Evolutionary conservation across 169 alveolate genomes (phyloP), one percentile per base, ranked within the genome.

Genomic region (Cryptosporidium ubiquitum): DNA sequence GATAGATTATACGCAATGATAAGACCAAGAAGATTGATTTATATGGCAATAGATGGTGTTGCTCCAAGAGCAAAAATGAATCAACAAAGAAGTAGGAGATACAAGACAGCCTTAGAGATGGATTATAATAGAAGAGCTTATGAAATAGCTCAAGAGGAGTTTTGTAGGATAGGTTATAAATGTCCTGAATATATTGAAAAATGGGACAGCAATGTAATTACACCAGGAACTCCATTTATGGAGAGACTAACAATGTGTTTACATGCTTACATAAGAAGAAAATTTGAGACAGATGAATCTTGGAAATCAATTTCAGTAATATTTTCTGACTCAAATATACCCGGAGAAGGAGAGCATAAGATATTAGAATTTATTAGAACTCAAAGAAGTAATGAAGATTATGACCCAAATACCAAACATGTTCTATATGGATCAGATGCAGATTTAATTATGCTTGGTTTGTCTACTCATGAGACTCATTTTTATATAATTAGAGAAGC

Each of bases 51-150:
- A 44, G 99, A 98, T 85, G 99, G 99, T 7, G 99, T 99, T 4
- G 99, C 99, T 20, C 99, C 99, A 9, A 95, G 99, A 71, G 99
- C 99, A 1, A 99, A 99, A 95, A 98, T 99, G 99, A 99, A 98
- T 93, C 98, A 99, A 73, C 98, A 99, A 93, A 93, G 99, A 86
- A 95, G 97, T n/a, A 92, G 99, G 74, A 92, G 99, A 69, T 98
- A 96, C 94, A 95, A 95, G 84, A 92, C 97, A 16, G 96, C 96
- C 26, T 92, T 93, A 44, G 95, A 92, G 58, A 91, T 92, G 10
- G 95, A 92, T n/a, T 69, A 91, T 49, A 94, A 86, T 60, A 93
- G 79, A 40, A 92, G 91, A 64, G 91, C 95, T 14, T 94, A 94
- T 73, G 91, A 86, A 39, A 92, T 91, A 44, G 91, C 95, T 44